A percentile compares a stretch with the other conserved stretches of the same genome.
These are phyloP conservation scores for Fusarium nisikadoi DNA, from an alignment of 2,329 filamentous ascomycete species.

Conservation along the genomic window DNA sequence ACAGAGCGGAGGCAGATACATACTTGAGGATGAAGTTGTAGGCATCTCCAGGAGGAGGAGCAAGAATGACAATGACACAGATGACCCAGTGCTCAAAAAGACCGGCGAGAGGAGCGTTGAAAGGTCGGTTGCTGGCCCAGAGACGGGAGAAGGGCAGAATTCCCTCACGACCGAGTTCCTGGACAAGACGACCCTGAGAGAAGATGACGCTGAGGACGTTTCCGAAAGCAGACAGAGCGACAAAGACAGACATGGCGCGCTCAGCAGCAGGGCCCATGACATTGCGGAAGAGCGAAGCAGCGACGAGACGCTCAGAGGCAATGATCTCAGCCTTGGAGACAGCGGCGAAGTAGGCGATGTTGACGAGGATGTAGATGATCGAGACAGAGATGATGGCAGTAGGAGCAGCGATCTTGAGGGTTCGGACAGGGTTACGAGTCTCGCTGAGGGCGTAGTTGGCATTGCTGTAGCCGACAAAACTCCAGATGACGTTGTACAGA, in stretches of 20 bases:
- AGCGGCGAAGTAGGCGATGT: constrained; percentile 73
- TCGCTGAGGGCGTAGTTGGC: constrained; percentile 75
- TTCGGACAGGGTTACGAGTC: constrained; percentile 72
- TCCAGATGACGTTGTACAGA: constrained; percentile 78
- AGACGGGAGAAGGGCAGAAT: constrained; percentile 71
- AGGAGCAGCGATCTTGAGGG: constrained; percentile 73
- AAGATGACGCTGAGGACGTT: constrained; percentile 76
- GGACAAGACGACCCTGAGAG: constrained; percentile 72
- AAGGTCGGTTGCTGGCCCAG: constrained; percentile 72
- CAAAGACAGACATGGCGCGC: constrained; percentile 70
- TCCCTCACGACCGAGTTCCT: constrained; percentile 73
- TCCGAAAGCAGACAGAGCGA: constrained; percentile 74
- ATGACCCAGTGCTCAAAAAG: constrained; percentile 73
- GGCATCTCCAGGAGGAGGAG: constrained; percentile 73
- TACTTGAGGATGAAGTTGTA: constrained; percentile 72
- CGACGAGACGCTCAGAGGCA: constrained; percentile 61
- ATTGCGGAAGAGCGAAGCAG: constrained; percentile 66
- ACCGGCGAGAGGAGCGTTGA: constrained; percentile 70
- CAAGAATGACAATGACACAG: constrained; percentile 72
- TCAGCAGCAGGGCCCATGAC: constrained; percentile 65
- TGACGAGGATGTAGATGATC: constrained; percentile 72
- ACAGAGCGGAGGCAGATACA: background rate
- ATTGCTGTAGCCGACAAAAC: constrained; percentile 75
- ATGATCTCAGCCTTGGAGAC: constrained; percentile 65
- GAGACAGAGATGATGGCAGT: constrained; percentile 68